phyloP scores from a whole-genome alignment of 2,329 filamentous ascomycete genomes.

The Furcasterigmium furcatum region DNA sequence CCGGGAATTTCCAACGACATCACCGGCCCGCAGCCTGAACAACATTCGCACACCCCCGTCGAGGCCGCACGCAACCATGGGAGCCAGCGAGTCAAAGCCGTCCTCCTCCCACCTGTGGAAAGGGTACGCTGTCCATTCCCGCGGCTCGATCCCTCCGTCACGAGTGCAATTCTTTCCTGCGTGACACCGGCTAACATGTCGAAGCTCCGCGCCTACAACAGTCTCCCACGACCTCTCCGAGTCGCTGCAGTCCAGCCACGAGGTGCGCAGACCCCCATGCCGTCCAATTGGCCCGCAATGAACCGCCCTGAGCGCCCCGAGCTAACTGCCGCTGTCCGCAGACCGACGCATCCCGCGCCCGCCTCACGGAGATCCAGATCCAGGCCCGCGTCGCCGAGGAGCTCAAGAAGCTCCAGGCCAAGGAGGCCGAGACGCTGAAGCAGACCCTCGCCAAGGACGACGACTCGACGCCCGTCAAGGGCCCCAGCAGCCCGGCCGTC shows the following conservation, averaged over 20 bases:
- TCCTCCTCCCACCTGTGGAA: conserved; percentile 49
- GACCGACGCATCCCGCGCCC: conserved; percentile 85
- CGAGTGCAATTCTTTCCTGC: neutral
- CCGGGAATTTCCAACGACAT: conserved; percentile 15
- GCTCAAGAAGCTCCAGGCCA: conserved; percentile 73
- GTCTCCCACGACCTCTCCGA: conserved; percentile 81
- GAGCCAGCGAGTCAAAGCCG: conserved; percentile 54
- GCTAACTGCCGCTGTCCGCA: conserved; percentile 34
- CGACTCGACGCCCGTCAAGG: conserved; percentile 18
- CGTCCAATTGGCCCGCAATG: neutral
- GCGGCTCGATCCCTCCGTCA: neutral
- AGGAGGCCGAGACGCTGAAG: conserved; percentile 66
- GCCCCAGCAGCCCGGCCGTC: conserved; percentile 39
- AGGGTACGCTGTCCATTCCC: conserved; percentile 38
- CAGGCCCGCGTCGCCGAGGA: conserved; percentile 84
- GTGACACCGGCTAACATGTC: conserved; percentile 6
- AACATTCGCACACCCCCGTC: conserved; percentile 11
- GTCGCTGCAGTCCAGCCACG: conserved; percentile 76
- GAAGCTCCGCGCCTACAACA: conserved; percentile 41
- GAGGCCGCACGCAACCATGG: conserved; percentile 42
- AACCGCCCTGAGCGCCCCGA: neutral
- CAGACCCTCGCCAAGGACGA: conserved; percentile 60
- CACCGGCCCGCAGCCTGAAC: conserved; percentile 10
- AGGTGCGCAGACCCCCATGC: conserved; percentile 56
- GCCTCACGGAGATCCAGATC: conserved; percentile 80